A percentile compares a stretch with the other conserved stretches of the same genome.
Conservation (phyloP, 2,329 filamentous ascomycete genomes). For the Teratosphaeria destructans region DNA sequence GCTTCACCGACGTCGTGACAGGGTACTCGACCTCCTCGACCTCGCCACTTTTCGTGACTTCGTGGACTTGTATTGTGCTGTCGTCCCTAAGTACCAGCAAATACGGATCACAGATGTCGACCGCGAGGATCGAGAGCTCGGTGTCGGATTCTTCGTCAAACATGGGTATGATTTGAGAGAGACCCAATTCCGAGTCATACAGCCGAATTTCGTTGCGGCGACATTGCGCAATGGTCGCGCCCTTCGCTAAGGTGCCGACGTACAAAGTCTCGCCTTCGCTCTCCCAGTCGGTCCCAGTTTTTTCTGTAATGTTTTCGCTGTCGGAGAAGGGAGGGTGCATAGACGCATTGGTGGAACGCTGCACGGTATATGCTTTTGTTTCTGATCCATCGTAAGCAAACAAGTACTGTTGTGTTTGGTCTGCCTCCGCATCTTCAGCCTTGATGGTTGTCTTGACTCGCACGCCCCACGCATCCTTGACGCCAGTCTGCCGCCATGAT, state of each 20-base stretch:
- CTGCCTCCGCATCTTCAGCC: not conserved
- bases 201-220: slow-evolving; percentile 77
- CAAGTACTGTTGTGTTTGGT: slow-evolving; percentile 15
- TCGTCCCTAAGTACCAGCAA: slow-evolving; percentile 77
- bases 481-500: slow-evolving; percentile 61
- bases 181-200: slow-evolving; percentile 83
- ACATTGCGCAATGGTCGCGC: slow-evolving; percentile 76
- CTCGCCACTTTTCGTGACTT: slow-evolving; percentile 66
- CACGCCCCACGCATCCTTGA: slow-evolving; percentile 72
- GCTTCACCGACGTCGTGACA: slow-evolving; percentile 53
- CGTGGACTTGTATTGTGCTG: slow-evolving; percentile 64
- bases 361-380: slow-evolving; percentile 18
- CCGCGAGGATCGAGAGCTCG: slow-evolving; percentile 66
- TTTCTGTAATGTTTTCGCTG: slow-evolving; percentile 28
- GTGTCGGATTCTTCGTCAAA: slow-evolving; percentile 79
- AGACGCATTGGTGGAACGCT: not conserved
- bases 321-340: not conserved
- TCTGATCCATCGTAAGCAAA: slow-evolving; percentile 20
- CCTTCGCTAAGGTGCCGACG: slow-evolving; percentile 70
- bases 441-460: slow-evolving; percentile 17
- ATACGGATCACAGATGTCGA: slow-evolving; percentile 80
- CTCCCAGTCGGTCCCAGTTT: slow-evolving; percentile 83
- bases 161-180: slow-evolving; percentile 87
- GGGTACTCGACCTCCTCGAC: slow-evolving; percentile 34
- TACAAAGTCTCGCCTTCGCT: slow-evolving; percentile 78